These are phyloP conservation scores for Porphyra umbilicalis DNA, from an alignment of 31 red algal species.

Conservation along the genomic window DNA sequence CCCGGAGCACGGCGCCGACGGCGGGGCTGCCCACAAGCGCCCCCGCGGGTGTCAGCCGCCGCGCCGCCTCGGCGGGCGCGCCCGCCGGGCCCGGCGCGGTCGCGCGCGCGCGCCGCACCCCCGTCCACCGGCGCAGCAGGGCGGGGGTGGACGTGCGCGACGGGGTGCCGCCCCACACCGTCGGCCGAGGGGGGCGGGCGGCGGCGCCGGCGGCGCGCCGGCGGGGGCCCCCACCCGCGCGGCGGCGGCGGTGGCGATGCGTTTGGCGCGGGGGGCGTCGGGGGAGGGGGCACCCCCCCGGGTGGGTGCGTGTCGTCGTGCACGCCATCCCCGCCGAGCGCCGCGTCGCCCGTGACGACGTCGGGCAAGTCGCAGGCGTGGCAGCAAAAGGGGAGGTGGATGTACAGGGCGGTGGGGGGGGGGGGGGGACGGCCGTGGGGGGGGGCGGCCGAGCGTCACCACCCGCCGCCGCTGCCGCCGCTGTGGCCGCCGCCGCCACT, in stretches of 20 bases:
- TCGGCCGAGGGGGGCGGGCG: constrained; percentile 51
- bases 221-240: constrained; percentile 37
- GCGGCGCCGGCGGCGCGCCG: background rate
- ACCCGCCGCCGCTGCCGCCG: no score
- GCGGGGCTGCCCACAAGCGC: no score
- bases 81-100: no score
- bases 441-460: constrained; percentile 2
- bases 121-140: constrained; percentile 22
- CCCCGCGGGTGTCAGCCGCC: no score
- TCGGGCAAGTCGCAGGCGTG: constrained; percentile 93
- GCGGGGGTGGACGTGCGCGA: constrained; percentile 52
- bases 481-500: no score
- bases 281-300: constrained; percentile 34
- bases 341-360: constrained; percentile 35
- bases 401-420: constrained; percentile 57
- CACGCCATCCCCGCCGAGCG: background rate
- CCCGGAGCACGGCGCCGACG: no score
- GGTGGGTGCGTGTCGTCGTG: background rate
- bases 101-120: constrained; percentile 26
- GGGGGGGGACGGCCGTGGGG: no score
- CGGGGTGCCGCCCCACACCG: constrained; percentile 92
- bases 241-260: background rate
- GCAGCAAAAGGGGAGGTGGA: constrained; percentile 99
- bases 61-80: no score
- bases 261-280: constrained; percentile 32